phyloP scores from a whole-genome alignment of 805 yeast genomes.

The Kuraishia piskuri region DNA sequence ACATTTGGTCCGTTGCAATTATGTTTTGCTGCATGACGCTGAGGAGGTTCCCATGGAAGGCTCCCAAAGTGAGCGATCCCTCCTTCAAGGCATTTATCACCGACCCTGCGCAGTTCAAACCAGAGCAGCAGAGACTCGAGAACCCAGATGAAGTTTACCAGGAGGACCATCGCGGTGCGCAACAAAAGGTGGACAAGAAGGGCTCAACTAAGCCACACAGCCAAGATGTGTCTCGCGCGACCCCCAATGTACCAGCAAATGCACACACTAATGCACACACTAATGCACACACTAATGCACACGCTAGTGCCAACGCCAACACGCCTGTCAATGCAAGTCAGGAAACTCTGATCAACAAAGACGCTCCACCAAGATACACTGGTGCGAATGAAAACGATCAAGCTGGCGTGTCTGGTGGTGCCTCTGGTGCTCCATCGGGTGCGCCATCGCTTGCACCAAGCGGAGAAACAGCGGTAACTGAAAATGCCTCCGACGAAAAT shows the following conservation, averaged over 20 bases:
- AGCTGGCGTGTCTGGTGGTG: background rate
- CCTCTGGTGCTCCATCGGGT: background rate
- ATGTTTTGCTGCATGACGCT: conserved; percentile 87
- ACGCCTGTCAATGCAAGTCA: background rate
- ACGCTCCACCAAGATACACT: background rate
- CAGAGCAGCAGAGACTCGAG: conserved; percentile 5
- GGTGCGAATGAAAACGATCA: background rate
- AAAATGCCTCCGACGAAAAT: background rate
- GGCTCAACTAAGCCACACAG: no score
- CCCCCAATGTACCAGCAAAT: no score
- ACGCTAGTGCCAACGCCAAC: background rate
- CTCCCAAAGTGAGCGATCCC: conserved; percentile 71
- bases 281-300: background rate
- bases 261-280: background rate
- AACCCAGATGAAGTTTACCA: conserved; percentile 1
- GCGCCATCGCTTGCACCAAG: background rate
- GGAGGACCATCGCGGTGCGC: background rate
- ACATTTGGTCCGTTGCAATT: conserved; percentile 90
- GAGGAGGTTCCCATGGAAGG: conserved; percentile 90
- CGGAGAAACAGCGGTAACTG: background rate
- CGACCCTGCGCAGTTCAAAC: conserved; percentile 6
- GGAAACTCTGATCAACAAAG: background rate
- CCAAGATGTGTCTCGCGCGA: background rate
- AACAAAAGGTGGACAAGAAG: background rate
- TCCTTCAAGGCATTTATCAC: conserved; percentile 61